Percentiles rank a stretch among this genome's conserved stretches.
Conservation (phyloP, 805 yeast genomes). For the Cyberlindnera maritima region DNA sequence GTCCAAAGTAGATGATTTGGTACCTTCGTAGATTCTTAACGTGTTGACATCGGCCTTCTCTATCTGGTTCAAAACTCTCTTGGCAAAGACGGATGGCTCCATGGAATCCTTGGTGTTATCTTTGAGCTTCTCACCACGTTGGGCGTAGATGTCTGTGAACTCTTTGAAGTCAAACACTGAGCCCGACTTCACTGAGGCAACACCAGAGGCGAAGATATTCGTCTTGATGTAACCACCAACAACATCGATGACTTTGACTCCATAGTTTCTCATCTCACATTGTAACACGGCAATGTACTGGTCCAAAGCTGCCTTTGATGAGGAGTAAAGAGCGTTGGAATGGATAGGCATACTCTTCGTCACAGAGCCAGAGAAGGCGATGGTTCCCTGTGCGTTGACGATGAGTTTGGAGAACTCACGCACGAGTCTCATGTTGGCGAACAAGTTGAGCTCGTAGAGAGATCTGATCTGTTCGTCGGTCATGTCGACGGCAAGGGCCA, state of each 20-base stretch:
- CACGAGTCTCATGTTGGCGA: constrained; percentile 39
- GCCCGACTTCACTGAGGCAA: constrained; percentile 10
- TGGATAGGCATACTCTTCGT: constrained; percentile 37
- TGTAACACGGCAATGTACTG: constrained; percentile 37
- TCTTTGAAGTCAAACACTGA: constrained; percentile 24
- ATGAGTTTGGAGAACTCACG: constrained; percentile 35
- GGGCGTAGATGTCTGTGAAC: constrained; percentile 15
- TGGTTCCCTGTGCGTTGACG: constrained; percentile 36
- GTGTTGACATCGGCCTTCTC: constrained; percentile 18
- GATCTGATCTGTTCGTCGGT: constrained; percentile 28
- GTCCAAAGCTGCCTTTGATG: constrained; percentile 44
- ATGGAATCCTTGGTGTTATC: constrained; percentile 20
- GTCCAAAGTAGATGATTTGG: constrained; percentile 14
- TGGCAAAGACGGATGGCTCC: constrained; percentile 39
- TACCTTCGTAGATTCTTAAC: constrained; percentile 24
- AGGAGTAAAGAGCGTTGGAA: constrained; percentile 34
- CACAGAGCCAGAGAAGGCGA: constrained; percentile 40
- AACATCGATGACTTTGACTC: constrained; percentile 39
- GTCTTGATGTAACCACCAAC: constrained; percentile 43
- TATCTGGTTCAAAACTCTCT: constrained; percentile 37
- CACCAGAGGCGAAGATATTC: constrained; percentile 25
- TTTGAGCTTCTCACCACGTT: constrained; percentile 8
- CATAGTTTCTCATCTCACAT: constrained; percentile 39
- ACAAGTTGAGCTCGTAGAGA: constrained; percentile 35
- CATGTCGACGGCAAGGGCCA: constrained; percentile 34